Base-by-base conservation (phyloP, 1,139 yeast species). In the Zygoascus sp. region DNA sequence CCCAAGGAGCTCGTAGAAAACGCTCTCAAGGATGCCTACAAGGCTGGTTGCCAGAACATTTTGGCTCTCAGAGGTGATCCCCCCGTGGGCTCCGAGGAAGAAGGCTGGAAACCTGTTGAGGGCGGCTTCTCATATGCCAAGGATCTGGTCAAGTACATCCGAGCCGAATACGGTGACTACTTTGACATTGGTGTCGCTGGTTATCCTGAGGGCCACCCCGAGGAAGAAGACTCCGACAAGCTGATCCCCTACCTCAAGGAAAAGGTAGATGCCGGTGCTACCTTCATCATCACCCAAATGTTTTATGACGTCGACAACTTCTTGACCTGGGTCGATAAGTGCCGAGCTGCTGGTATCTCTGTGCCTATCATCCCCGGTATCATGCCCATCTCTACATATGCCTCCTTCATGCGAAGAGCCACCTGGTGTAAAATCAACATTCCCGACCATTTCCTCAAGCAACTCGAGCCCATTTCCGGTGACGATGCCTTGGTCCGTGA, bases 181-280 rank as follows among this genome's bases (percentile, higher is more conserved):
- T 86, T 88, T 62, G 83, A 92, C 61, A 74, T 89, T 53, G 96
- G 96, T 44, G 96, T 89, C 3, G 96, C 96, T 2, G 96, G 92
- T 1, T 90, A 90, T 65, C 97, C 97, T 8, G 96, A 92, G 61
- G 99, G 99, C n/a, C 97, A 92, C 65, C 88, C 95, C 3, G 96
- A 88, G 62, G 95, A 87, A 61, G 65, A 70, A n/a, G 78, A 80
- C 53, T 66, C 67, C n/a, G 77, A 73, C 25, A 65, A 72, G 50
- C 72, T 86, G 45, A 72, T 89, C 56, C 70, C 72, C 27, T 85
- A 76, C 60, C 75, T 92, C 63, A 87, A 87, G 64, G 90, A 87
- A 57, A 92, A 92, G 63, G 80, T 88, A 55, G 96, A 89, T 57
- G 90, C 86, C 7, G 98, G 98, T 25, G 98, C 95, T 2, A 83